Conservation (phyloP, 2,329 filamentous ascomycete genomes). For the Colletotrichum sp. region DNA sequence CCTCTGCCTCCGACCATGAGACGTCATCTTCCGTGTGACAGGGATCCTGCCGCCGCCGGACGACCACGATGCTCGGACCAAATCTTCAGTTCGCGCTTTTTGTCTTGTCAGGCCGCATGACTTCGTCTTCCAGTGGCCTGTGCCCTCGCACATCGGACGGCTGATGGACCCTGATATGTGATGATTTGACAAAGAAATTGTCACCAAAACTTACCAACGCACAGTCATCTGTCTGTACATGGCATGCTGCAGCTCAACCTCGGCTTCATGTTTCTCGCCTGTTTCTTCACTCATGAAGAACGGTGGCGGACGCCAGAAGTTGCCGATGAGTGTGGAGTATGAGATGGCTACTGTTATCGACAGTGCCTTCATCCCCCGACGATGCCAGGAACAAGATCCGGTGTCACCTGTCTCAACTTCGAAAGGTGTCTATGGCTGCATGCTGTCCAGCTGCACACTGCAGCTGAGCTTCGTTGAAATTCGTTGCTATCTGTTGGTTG, state of each 20-base stretch:
- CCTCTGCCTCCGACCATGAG: not conserved
- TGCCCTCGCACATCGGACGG: not conserved
- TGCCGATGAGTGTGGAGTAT: not conserved
- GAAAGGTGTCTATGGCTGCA: not conserved
- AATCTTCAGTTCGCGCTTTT: not conserved
- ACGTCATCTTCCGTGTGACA: not conserved
- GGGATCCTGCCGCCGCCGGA: not conserved
- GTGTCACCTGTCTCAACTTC: not conserved
- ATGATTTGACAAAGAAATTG: not conserved
- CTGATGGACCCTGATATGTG: not conserved
- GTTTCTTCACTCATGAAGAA: not conserved
- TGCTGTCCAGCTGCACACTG: accelerated
- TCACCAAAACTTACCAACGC: not conserved
- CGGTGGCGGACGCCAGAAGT: not conserved
- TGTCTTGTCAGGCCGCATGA: not conserved
- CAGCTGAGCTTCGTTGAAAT: not conserved
- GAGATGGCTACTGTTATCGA: accelerated
- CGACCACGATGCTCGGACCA: not conserved
- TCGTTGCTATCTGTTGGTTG: not conserved
- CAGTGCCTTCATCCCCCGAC: no score
- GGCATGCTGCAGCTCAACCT: not conserved
- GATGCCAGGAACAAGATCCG: no score
- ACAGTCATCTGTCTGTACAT: not conserved
- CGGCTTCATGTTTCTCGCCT: not conserved
- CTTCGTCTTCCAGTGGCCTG: not conserved